Evolutionary conservation across 768 basidiomycete species (phyloP).

Genomic region (Favolaschia claudopus): DNA sequence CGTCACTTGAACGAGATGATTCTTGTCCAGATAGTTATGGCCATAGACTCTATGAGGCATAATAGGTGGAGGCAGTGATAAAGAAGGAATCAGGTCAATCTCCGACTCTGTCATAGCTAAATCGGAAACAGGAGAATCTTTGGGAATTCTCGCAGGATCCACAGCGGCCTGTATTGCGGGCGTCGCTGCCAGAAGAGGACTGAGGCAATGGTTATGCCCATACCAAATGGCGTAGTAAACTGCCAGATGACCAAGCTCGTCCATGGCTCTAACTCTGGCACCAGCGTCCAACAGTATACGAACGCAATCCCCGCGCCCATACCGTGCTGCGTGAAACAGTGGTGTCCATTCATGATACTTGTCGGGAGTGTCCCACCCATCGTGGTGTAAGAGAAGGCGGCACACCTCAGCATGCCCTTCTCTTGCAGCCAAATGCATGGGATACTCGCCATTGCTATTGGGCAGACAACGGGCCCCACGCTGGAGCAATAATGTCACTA

Average conservation of each 20-base stretch:
- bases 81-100: constrained; percentile 89
- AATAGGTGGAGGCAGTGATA: constrained; percentile 97
- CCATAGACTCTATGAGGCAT: constrained; percentile 98
- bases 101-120: constrained; percentile 61
- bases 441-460: constrained; percentile 96
- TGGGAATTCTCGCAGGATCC: constrained; percentile 30
- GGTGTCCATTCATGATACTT: constrained; percentile 99
- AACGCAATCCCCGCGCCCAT: constrained; percentile 80
- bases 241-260: constrained; percentile 86
- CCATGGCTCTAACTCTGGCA: constrained; percentile 74
- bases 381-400: constrained; percentile 71
- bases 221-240: constrained; percentile 98
- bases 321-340: constrained; percentile 91
- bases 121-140: constrained; percentile 51
- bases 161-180: constrained; percentile 36
- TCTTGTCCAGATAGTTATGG: constrained; percentile 92
- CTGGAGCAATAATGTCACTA: constrained; percentile 78
- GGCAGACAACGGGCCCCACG: constrained; percentile 81
- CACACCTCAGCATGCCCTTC: constrained; percentile 92
- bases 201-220: constrained; percentile 78
- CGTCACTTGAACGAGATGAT: constrained; percentile 84
- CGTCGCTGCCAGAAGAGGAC: constrained; percentile 60
- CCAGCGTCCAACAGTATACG: constrained; percentile 82
- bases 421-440: constrained; percentile 93
- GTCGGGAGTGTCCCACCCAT: constrained; percentile 87